Evolutionary conservation across 345 rosid species (phyloP).

Genomic region (Salix arbutifolia): DNA sequence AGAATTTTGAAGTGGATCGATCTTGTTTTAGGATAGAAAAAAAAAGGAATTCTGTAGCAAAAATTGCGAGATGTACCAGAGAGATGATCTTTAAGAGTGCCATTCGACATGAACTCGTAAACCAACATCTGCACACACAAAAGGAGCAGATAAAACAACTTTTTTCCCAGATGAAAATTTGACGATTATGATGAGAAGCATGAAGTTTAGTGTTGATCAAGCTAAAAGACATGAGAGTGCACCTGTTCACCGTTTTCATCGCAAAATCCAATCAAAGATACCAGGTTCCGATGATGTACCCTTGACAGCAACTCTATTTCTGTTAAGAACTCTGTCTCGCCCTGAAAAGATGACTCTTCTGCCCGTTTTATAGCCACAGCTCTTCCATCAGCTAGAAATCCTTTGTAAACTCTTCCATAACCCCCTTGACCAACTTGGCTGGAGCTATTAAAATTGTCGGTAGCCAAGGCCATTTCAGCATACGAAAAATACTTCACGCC

Average conservation of each 20-base stretch:
- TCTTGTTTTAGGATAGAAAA: neutral
- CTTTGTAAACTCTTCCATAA: conserved; percentile 92
- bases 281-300: conserved; percentile 91
- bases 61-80: conserved; percentile 49
- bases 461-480: conserved; percentile 62
- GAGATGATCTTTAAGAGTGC: conserved; percentile 80
- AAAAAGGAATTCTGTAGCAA: neutral
- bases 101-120: conserved; percentile 86
- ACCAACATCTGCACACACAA: conserved; percentile 68
- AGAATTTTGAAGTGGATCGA: neutral
- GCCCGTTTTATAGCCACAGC: conserved; percentile 93
- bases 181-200: neutral
- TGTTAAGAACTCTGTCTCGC: conserved; percentile 84
- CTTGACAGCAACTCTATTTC: conserved; percentile 87
- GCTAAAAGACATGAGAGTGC: neutral
- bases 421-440: conserved; percentile 91
- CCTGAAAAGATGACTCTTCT: conserved; percentile 83
- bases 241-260: conserved; percentile 98
- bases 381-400: conserved; percentile 58
- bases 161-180: neutral
- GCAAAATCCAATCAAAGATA: conserved; percentile 80
- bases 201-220: neutral
- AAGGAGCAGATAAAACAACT: conserved; percentile 4
- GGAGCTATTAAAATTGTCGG: conserved; percentile 56
- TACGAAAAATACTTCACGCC: conserved; percentile 75